Evolutionary conservation across 805 yeast genomes (phyloP).

Genomic region (Saturnispora hagleri): DNA sequence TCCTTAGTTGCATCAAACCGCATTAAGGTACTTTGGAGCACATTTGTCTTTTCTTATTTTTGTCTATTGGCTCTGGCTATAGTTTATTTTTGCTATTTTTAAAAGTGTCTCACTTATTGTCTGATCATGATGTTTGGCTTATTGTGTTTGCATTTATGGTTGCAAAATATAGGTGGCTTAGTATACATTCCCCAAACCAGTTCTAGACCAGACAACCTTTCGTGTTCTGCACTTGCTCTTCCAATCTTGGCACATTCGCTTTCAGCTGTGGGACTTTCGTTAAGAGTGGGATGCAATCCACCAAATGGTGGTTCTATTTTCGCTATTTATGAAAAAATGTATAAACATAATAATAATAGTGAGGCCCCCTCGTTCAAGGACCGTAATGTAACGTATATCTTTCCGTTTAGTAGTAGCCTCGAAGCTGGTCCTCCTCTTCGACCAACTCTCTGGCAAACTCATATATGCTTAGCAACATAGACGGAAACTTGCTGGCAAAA

Average conservation of each 20-base stretch:
- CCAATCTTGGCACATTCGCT: too few species aligned
- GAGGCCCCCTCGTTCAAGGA: too few species aligned
- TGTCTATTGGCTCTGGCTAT: too few species aligned
- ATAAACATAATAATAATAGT: too few species aligned
- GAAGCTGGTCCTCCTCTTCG: constrained; percentile 45
- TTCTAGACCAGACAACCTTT: neutral
- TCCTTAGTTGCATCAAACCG: too few species aligned
- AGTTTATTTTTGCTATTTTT: neutral
- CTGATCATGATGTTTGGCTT: neutral
- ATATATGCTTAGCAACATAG: constrained; percentile 66
- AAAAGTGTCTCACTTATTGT: neutral
- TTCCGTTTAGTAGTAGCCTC: neutral
- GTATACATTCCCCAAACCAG: neutral
- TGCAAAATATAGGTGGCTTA: neutral
- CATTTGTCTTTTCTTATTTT: too few species aligned
- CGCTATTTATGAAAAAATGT: neutral
- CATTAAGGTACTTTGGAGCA: too few species aligned
- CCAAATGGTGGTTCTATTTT: too few species aligned
- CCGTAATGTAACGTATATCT: neutral
- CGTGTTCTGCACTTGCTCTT: too few species aligned
- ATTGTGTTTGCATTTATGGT: neutral
- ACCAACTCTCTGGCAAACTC: constrained; percentile 25
- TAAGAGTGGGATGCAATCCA: too few species aligned
- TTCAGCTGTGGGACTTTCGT: too few species aligned
- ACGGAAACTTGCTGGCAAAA: constrained; percentile 70